Conservation (phyloP, 768 basidiomycete species). For the Mrakia blollopis region DNA sequence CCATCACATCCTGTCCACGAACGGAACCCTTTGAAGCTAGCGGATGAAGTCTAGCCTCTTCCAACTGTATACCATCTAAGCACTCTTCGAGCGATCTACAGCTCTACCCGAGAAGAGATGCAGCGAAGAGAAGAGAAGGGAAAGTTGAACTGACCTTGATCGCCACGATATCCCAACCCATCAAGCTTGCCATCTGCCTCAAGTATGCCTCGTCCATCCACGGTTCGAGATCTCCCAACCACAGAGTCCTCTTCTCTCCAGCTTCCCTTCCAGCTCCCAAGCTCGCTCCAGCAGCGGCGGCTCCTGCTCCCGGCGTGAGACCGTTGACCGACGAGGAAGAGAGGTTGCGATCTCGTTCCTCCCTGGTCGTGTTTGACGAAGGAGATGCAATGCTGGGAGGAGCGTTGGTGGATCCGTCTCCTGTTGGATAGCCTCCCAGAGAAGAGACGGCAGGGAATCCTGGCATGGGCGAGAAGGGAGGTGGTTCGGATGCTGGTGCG, state of each 20-base stretch:
- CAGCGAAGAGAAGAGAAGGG: not conserved
- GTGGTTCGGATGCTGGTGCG: not conserved
- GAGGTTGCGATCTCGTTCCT: not conserved
- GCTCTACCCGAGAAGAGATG: no score
- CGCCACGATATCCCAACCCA: conserved; percentile 67
- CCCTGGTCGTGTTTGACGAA: not conserved
- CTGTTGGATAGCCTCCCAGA: conserved; percentile 21
- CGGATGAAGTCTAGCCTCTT: no score
- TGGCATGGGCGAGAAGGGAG: conserved; percentile 19
- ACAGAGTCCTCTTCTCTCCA: conserved; percentile 52
- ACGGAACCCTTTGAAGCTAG: conserved; percentile 36
- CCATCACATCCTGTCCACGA: not conserved
- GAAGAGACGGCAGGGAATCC: conserved; percentile 18
- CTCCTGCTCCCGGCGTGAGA: not conserved
- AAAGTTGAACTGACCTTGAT: conserved; percentile 29
- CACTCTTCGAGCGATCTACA: no score
- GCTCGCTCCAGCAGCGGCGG: not conserved
- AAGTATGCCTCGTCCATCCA: conserved; percentile 98
- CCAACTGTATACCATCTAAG: no score
- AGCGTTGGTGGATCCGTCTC: conserved; percentile 10
- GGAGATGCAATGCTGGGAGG: not conserved
- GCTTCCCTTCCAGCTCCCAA: conserved; percentile 15
- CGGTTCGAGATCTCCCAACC: conserved; percentile 82
- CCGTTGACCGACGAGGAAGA: not conserved
- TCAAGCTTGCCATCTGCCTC: conserved; percentile 74